Evolutionary conservation across 2,329 filamentous ascomycete species (phyloP), one percentile per base, ranked within the genome.

Genomic region (Neonectria magnoliae): DNA sequence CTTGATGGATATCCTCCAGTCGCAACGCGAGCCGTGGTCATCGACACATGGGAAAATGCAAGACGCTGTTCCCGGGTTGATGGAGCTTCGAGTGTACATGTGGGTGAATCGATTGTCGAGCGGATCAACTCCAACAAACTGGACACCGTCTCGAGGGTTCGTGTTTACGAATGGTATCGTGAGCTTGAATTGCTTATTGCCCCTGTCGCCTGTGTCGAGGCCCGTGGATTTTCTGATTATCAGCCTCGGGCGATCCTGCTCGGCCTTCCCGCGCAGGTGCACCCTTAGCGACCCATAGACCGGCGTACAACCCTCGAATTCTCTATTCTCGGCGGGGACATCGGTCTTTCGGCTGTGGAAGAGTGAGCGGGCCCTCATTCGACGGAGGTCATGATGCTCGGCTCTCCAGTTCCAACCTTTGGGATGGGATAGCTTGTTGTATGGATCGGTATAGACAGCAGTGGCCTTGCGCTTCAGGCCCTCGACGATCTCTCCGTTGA

Each of bases 11-110:
- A 99, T 86, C 62, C 94, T 93, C 93, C 96, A 99, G 11, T 90
- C 90, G 74, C 91, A 95, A 60, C 93, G 88, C 62, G 92, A 90
- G 36, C 90, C 89, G 25, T 91, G 88, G 75, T 97, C 92, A 76
- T 99, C 96, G 57, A 98, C 86, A 77, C 96, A 98, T 1, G 96
- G 96, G 73, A 99, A 99, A 27, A 98, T 88, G 71, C 91, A 94
- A 51, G 90, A 95, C 1, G 93, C 90, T 18, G 89, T 90, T 31
- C 94, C 94, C 0, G 93, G 89, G 66, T 92, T 90, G 45, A 91
- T 83, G 2, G 91, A 92, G 74, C 95, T 94, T 44, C 90, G 91
- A 0, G 95, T 97, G 78, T 97, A 99, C 53, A 93, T 90, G 81
- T 99, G 95, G 0, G 96, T 94, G 77, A 94, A 99, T 66, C 94